Base-by-base conservation (phyloP, 805 yeast genomes). In the Geotrichum ghanense region DNA sequence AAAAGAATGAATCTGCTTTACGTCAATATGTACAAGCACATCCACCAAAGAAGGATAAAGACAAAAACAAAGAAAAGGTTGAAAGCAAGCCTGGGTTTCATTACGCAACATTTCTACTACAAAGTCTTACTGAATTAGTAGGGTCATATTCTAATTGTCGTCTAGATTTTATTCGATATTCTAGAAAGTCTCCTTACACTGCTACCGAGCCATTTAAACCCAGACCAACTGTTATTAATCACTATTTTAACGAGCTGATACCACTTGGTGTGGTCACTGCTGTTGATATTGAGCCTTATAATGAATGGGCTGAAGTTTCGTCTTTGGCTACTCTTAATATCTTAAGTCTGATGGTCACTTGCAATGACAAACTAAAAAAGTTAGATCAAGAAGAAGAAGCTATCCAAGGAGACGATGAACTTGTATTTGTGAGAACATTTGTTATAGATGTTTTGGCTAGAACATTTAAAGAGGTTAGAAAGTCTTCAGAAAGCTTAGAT, bases 121-220 rank as follows among this genome's bases (percentile, higher is more conserved):
- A 79, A 53, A 64, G 77, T 0, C 62, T 88, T 35, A 72, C 79
- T 0, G 97, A 89, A 53, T 64, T 87, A 5, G 62, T 89, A 5
- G 75, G 80, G 1, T 83, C 95, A 1, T 89, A 88, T 59, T 82
- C 80, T 51, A 81, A 79, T 51, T 76, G 88, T 44, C 89, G 89
- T 60, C 71, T 83, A 44, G 95, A 88, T 55, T 83, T 89, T 56
- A 65, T 88, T 48, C 79, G 90, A 0, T 89, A 76, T 54, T 78
- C 90, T 1, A 81, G 79, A 68, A 78, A 79, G 59, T 45, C 60
- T 49, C 50, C 46, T 56, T 59, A 46, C 27, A 65, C 71, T 12
- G 16, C 45, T 17, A 42, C 46, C 10, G 45, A 45, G 2, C 41
- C 54, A 7, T 22, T 46, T 9, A 85, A 80, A 56, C 94, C 95